Base-by-base conservation (phyloP, 306 rosid genomes). In the Casuarina equisetifolia region DNA sequence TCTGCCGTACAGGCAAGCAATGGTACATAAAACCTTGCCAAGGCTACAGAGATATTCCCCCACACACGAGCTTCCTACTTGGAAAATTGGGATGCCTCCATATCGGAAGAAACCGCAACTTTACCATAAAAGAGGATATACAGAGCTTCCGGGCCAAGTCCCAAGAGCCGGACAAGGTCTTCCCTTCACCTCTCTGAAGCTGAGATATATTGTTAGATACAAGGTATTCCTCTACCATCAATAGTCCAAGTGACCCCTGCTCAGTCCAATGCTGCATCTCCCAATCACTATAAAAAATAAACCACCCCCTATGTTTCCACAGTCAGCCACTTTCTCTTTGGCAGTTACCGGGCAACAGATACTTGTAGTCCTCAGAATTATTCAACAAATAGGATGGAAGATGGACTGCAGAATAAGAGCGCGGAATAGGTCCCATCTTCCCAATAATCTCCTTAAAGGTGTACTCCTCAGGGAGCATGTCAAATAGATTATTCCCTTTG, bases 401-500 rank as follows among this genome's bases (percentile, higher is more conserved):
- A 88, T 92, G 96, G 70, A 92, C 96, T 0, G 92, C 97, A 6
- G 97, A 92, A 76, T 78, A 86, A 51, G 97, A 92, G 61, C 85
- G 91, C 54, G 96, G 97, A 75, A 92, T 87, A 16, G 90, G 95
- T 62, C 96, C 97, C 90, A 92, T 73, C 84, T 92, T 92, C 73
- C 96, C 97, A 9, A 92, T 92, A 9, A 92, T 92, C 79, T 90
- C 96, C 87, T 82, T 86, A 57, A 90, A 92, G 54, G 97, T 87
- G 75, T 92, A 90, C 79, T 92, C 97, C 83, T 92, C 97, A 0
- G 97, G 97, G 43, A 92, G 79, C 97, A 92, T 92, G 86, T 92
- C 97, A 44, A 90, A 92, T 63, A 92, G 91, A 82, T 92, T 86
- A 32, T 78, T 68, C 25, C 97, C 97, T 84, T 83, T 70, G 88